Percentiles rank a stretch among this genome's conserved stretches.
phyloP scores from a whole-genome alignment of 352 stramenopile genomes.

The Phytophthora crassamura region DNA sequence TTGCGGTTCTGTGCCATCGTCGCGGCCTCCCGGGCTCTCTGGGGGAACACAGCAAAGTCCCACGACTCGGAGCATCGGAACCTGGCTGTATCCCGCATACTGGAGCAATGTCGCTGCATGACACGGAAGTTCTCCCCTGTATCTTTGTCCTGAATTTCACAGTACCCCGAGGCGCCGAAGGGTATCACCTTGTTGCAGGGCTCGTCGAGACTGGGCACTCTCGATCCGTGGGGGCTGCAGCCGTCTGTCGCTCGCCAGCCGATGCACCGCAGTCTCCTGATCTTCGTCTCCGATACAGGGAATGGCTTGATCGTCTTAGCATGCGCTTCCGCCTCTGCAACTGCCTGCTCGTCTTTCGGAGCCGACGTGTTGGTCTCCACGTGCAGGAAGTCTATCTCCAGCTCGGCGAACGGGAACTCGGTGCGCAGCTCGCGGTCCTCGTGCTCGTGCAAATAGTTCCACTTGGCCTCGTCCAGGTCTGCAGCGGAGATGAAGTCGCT shows the following conservation, averaged over 20 bases:
- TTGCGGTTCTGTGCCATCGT: conserved; percentile 9
- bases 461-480: conserved; percentile 14
- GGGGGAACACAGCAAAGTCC: conserved; percentile 49
- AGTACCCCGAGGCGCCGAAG: conserved; percentile 27
- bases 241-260: conserved; percentile 30
- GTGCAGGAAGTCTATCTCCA: conserved; percentile 29
- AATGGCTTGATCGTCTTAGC: conserved; percentile 23
- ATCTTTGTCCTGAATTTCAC: conserved; percentile 43
- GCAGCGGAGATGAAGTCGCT: conserved; percentile 21
- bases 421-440: conserved; percentile 24
- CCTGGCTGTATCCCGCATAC: conserved; percentile 29
- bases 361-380: conserved; percentile 11
- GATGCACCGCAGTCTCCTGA: conserved; percentile 32
- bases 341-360: conserved; percentile 12
- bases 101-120: conserved; percentile 46
- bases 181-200: conserved; percentile 26
- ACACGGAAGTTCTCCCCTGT: conserved; percentile 42
- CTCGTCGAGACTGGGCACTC: conserved; percentile 23
- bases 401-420: conserved; percentile 29
- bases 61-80: conserved; percentile 58
- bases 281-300: conserved; percentile 22
- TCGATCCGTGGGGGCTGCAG: conserved; percentile 21
- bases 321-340: conserved; percentile 27
- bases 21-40: conserved; percentile 32
- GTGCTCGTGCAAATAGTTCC: conserved; percentile 27